Evolutionary conservation across 164 flowering plant species (phyloP).

Genomic region (Berberis thunbergii): DNA sequence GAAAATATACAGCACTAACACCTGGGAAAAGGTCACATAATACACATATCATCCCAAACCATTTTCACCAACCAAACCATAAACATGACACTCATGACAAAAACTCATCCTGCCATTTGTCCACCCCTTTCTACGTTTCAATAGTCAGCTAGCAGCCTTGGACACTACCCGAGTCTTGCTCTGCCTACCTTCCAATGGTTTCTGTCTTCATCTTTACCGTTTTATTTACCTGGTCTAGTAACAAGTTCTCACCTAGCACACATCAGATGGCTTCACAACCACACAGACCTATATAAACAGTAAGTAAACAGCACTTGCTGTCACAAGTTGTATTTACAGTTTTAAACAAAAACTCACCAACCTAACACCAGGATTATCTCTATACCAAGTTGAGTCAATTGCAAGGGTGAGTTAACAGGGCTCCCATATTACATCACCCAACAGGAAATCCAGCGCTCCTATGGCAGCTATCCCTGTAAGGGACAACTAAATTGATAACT

Average conservation of each 20-base stretch:
- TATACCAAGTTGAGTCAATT: conserved; percentile 4
- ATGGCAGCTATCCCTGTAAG: neutral
- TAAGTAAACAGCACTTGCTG: conserved; percentile 3
- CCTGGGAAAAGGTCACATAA: no score
- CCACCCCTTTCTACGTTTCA: no score
- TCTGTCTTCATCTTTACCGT: neutral
- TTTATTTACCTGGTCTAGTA: conserved; percentile 5
- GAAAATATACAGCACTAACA: no score
- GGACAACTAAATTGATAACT: neutral
- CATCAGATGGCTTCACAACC: conserved; percentile 1
- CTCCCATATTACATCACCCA: conserved; percentile 3
- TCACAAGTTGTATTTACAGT: conserved; percentile 21
- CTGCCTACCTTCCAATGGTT: neutral
- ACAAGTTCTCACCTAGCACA: conserved; percentile 1
- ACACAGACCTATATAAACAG: conserved; percentile 3
- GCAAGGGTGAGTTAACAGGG: neutral
- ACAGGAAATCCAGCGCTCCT: neutral
- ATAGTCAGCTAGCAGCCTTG: no score
- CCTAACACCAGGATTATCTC: conserved; percentile 9
- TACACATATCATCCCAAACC: no score
- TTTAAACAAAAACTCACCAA: conserved; percentile 9
- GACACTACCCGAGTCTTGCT: neutral
- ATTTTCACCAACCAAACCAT: no score
- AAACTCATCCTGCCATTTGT: no score
- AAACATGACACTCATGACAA: no score